Percentiles rank a stretch among this genome's conserved stretches.
phyloP scores from a whole-genome alignment of 2,329 filamentous ascomycete genomes.

The Diplodia corticola region DNA sequence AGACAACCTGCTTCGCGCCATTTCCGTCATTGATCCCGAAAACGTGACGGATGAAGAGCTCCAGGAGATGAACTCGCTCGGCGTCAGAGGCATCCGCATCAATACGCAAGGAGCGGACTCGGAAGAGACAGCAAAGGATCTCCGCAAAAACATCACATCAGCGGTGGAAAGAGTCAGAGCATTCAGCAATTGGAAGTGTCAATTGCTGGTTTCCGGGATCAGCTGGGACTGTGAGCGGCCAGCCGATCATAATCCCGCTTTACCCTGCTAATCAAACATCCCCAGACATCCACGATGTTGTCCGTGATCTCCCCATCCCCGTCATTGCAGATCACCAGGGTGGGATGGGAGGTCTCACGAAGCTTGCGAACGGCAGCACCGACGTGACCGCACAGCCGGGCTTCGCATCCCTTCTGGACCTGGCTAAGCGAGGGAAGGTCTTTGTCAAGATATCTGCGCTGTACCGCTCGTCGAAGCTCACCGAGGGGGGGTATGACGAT shows the following conservation, averaged over 20 bases:
- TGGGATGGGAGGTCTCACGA: not conserved
- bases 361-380: not conserved
- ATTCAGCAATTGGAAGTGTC: not conserved
- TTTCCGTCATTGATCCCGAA: not conserved
- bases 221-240: not conserved
- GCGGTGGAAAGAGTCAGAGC: not conserved
- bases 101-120: not conserved
- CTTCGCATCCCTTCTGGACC: not conserved
- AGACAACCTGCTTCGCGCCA: not conserved
- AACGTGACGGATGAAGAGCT: not conserved
- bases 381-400: not conserved
- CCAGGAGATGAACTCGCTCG: not conserved
- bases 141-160: not conserved
- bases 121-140: too few species aligned
- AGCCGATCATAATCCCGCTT: not conserved
- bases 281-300: not conserved
- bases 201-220: not conserved
- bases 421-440: not conserved
- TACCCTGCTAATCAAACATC: too few species aligned
- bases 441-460: conserved; percentile 1
- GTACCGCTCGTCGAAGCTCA: not conserved
- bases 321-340: conserved; percentile 10
- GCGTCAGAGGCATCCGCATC: not conserved
- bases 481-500: not conserved
- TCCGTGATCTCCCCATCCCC: not conserved